Evolutionary conservation across 495 filamentous ascomycete species (phyloP).

Genomic region (Penicillium bialowiezense): DNA sequence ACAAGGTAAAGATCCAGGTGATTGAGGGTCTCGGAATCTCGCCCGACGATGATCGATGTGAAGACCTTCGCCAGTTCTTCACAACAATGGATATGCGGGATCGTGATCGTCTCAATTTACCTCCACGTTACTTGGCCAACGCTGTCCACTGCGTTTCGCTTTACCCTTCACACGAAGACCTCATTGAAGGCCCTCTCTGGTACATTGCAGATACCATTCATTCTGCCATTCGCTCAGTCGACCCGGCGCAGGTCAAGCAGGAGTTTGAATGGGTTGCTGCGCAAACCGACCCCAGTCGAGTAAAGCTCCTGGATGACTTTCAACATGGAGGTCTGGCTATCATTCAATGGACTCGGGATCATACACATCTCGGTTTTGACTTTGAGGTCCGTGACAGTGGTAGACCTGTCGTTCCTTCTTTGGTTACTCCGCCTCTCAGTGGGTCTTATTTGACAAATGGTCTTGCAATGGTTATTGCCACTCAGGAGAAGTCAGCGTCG

Average conservation of each 20-base stretch:
- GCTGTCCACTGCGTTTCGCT: not conserved
- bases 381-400: not conserved
- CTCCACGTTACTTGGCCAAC: constrained; percentile 4
- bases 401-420: not conserved
- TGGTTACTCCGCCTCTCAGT: not conserved
- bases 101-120: not conserved
- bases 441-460: not conserved
- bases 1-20: not conserved
- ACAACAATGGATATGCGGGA: constrained; percentile 5
- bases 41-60: not conserved
- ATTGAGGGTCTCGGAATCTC: not conserved
- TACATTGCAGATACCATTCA: not conserved
- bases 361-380: not conserved
- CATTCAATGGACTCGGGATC: not conserved
- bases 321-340: not conserved
- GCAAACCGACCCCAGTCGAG: not conserved
- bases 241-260: not conserved
- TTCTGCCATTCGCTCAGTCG: not conserved
- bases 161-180: not conserved
- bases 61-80: not conserved
- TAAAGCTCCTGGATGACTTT: not conserved
- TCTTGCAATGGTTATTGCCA: not conserved
- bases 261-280: constrained; percentile 1
- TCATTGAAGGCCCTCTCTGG: not conserved
- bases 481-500: not conserved